Evolutionary conservation across 805 yeast species (phyloP), one percentile per base, ranked within the genome.

Genomic region (Metschnikowia arizonensis): DNA sequence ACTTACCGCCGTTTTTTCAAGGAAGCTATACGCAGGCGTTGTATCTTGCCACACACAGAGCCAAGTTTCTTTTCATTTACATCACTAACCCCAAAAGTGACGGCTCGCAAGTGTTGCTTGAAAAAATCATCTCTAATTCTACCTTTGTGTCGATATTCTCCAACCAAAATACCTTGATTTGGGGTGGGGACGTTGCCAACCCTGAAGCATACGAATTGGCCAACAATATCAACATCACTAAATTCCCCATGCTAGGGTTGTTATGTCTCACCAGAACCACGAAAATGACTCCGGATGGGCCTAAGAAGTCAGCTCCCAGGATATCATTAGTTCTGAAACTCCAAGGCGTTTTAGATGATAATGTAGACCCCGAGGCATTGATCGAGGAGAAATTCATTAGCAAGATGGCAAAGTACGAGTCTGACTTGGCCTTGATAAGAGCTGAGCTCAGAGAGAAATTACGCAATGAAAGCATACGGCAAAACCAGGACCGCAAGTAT

Each of bases 101-200:
- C 47, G 79, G 81, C 42, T 71, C 82, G 0, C 62, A 68, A 26
- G 61, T 62, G 3, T 80, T 85, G 50, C 76, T 82, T 40, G 62
- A 72, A 11, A 73, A 73, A 9, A 74, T 88, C 2, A 60, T 88
- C 38, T 65, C 81, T 34, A 70, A 77, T 47, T 74, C 71, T 2
- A 63, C 61, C 21, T 79, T 86, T 44, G 65, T 77, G 11, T 62
- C 69, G 4, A 43, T 67, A 2, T 68, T 68, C 38, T 45, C 58
- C 14, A 47, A 50, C n/a, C 30, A 69, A 73, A 74, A 76, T 17
- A 75, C 73, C 38, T 52, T 87, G 3, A 64, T 87, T 1, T 91
- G 98, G 98, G 95, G 90, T 33, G 96, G 97, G 7, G 83, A 87
- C 58, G 78, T 85, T 19, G 75, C 77, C n/a, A 81, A 81, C 46